Conservation (phyloP, 2,329 filamentous ascomycete species). For the Pseudogymnoascus sp. region DNA sequence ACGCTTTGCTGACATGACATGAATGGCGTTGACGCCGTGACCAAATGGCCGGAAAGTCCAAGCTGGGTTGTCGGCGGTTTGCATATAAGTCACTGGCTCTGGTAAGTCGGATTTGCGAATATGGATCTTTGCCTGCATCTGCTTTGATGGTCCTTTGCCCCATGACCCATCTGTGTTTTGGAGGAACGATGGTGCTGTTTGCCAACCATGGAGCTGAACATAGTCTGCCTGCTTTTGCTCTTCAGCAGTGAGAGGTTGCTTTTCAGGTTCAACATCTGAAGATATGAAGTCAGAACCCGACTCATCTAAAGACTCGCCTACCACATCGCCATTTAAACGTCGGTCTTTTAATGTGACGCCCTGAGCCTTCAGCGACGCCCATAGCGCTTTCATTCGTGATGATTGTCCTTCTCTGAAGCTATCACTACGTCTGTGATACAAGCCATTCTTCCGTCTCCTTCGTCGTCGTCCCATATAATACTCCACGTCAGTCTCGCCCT, state of each 20-base stretch:
- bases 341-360: constrained; percentile 6
- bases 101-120: constrained; percentile 17
- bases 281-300: not conserved
- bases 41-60: constrained; percentile 28
- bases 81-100: constrained; percentile 28
- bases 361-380: not conserved
- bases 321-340: constrained; percentile 1
- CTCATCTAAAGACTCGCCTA: not conserved
- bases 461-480: not conserved
- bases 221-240: not conserved
- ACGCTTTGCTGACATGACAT: constrained; percentile 22
- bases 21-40: constrained; percentile 28
- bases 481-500: constrained; percentile 1
- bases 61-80: constrained; percentile 21
- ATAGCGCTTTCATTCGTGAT: not conserved
- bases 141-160: constrained; percentile 11
- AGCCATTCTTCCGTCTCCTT: not conserved
- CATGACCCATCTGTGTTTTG: constrained; percentile 9
- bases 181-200: constrained; percentile 11
- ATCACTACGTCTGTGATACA: not conserved
- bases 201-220: constrained; percentile 16
- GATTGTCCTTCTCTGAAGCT: constrained; percentile 9
- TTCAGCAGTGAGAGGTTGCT: not conserved
- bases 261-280: constrained; percentile 1
- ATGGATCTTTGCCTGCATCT: not conserved